Evolutionary conservation across 371 early-diverging fungal genomes (phyloP).

Genomic region (Mortierella sp.): DNA sequence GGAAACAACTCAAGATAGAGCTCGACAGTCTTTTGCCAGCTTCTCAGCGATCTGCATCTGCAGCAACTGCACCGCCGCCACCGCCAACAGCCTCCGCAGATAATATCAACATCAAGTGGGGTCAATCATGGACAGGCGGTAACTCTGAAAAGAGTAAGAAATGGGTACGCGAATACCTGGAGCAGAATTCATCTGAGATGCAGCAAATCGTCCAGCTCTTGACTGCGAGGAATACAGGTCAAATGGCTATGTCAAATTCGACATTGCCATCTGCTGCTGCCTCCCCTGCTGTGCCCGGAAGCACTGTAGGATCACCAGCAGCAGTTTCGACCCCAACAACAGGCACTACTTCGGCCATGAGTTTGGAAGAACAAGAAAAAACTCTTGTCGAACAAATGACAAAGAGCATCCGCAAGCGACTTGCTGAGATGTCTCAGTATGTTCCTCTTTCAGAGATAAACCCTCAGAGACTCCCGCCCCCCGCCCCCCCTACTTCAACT

Average conservation of each 20-base stretch:
- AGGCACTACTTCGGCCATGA: background rate
- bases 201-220: constrained; percentile 21
- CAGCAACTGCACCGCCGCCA: constrained; percentile 10
- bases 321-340: background rate
- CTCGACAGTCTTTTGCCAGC: constrained; percentile 39
- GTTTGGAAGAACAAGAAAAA: constrained; percentile 18
- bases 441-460: constrained; percentile 50
- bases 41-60: constrained; percentile 5
- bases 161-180: constrained; percentile 53
- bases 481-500: constrained; percentile 5
- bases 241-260: background rate
- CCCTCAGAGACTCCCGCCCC: constrained; percentile 43
- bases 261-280: background rate
- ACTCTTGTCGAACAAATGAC: constrained; percentile 14
- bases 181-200: constrained; percentile 43
- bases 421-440: constrained; percentile 46
- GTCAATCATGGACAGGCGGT: constrained; percentile 35
- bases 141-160: constrained; percentile 40
- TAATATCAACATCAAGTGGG: constrained; percentile 39
- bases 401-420: constrained; percentile 33
- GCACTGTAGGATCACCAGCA: background rate
- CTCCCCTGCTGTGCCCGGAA: background rate
- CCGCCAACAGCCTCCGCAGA: constrained; percentile 6
- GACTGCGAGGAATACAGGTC: constrained; percentile 2
- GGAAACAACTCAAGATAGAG: constrained; percentile 43